Base-by-base conservation (phyloP, 1,284 basidiomycete species). In the Nidula niveotomentosa region DNA sequence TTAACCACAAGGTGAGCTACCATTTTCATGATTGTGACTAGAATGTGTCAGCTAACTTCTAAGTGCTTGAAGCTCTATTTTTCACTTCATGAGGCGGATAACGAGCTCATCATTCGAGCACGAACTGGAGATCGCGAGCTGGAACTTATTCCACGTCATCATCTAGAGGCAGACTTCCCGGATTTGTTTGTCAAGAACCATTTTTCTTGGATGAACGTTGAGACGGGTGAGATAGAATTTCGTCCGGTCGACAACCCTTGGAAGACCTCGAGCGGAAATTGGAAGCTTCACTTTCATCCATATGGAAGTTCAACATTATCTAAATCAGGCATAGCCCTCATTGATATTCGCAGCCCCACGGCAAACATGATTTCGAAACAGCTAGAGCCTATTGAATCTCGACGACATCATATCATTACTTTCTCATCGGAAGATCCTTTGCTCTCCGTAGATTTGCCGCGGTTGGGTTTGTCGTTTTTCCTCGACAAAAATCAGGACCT, bases 191-290 rank as follows among this genome's bases (percentile, higher is more conserved):
- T 74, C 1, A 30, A 63, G 1, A 63, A 68, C 8, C 68, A 71
- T 49, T 62, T 60, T 5, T 77, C 78, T 57, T 80, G 78, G 77
- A 56, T 79, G 36, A 58, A 72, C 7, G 47, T 75, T 3, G 34
- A 56, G 0, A 67, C 63, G 0, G 56, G 59, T 0, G 43, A 61
- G 4, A 59, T 80, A 0, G 74, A 77, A 57, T 68, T 80, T 36
- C 73, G 77, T 7, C 74, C 76, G 6, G 48, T 62, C 13, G n/a
- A 60, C 55, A 45, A 45, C 30, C n/a, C 61, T 18, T 59, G 67
- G 67, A 51, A 56, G 2, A 44, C 51, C 8, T 61, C 60, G 0
- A 13, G 51, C 17, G 54, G 12, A 5, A 52, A 59, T 18, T 59
- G 51, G 55, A 17, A 15, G 7, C 39, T 59, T 3, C 10, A 17